These are phyloP conservation scores for Colletotrichum neosansevieriae DNA, from an alignment of 2,329 filamentous ascomycete genomes.

Conservation along the genomic window DNA sequence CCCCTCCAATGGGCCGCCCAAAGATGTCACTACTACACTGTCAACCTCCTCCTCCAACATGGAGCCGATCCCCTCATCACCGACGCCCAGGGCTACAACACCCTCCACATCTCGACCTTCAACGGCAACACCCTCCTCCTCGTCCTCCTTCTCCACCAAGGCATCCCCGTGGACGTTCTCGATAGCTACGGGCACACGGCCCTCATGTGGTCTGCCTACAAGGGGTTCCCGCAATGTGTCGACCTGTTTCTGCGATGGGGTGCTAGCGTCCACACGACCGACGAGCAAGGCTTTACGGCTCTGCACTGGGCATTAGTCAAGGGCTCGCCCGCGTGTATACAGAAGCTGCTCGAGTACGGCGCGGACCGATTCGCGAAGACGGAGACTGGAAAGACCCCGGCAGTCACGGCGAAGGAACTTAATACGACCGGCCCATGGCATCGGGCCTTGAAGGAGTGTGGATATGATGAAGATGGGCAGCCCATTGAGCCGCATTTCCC, in stretches of 20 bases:
- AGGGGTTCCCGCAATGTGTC: constrained; percentile 92
- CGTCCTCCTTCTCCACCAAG: constrained; percentile 90
- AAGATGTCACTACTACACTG: constrained; percentile 95
- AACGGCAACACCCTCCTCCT: constrained; percentile 95
- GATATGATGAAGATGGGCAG: constrained; percentile 84
- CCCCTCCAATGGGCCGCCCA: constrained; percentile 98
- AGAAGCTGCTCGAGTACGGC: constrained; percentile 96
- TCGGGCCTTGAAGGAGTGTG: constrained; percentile 83
- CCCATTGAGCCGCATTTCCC: constrained; percentile 78
- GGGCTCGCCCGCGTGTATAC: constrained; percentile 87
- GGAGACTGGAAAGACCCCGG: constrained; percentile 89
- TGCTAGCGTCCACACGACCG: constrained; percentile 88
- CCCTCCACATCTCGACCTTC: constrained; percentile 95
- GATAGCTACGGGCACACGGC: constrained; percentile 93
- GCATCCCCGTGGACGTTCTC: constrained; percentile 91
- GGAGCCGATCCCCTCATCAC: constrained; percentile 93
- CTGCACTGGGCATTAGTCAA: constrained; percentile 97
- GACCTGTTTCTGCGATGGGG: constrained; percentile 95
- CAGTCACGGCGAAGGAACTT: constrained; percentile 88
- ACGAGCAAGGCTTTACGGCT: constrained; percentile 94
- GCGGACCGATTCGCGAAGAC: constrained; percentile 93
- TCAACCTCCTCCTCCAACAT: constrained; percentile 89
- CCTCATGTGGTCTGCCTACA: constrained; percentile 99
- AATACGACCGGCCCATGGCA: constrained; percentile 87
- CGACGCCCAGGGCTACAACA: constrained; percentile 97